Percentiles rank a stretch among this genome's conserved stretches.
These are phyloP conservation scores for Wickerhamiella slavikovae DNA, from an alignment of 805 yeast genomes.

Conservation along the genomic window DNA sequence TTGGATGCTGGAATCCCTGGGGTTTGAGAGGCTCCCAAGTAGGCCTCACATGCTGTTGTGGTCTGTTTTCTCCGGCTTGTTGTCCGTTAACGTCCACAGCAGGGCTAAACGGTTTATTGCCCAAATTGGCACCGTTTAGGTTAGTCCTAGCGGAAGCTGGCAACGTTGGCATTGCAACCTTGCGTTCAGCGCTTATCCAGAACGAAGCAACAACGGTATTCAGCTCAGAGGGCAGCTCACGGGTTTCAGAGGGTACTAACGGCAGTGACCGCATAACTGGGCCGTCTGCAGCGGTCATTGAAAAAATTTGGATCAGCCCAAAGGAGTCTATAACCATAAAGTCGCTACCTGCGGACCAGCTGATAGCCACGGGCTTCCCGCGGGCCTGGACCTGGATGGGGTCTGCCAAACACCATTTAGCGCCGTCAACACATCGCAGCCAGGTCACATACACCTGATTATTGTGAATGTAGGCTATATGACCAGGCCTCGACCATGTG, in stretches of 20 bases:
- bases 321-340: slow-evolving; percentile 55
- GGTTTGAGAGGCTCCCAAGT: slow-evolving; percentile 28
- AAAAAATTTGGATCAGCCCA: slow-evolving; percentile 42
- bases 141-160: no score
- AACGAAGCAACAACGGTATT: slow-evolving; percentile 28
- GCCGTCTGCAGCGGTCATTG: slow-evolving; percentile 9
- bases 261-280: slow-evolving; percentile 8
- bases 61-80: no score
- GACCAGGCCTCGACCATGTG: background rate
- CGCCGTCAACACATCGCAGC: slow-evolving; percentile 56
- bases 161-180: no score
- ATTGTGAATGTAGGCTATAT: slow-evolving; percentile 35
- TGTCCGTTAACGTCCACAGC: no score
- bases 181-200: slow-evolving; percentile 62
- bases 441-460: slow-evolving; percentile 34
- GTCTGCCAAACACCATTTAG: slow-evolving; percentile 54
- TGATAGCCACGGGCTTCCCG: slow-evolving; percentile 20
- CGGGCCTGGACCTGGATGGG: slow-evolving; percentile 23
- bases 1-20: slow-evolving; percentile 46
- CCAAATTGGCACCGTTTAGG: no score
- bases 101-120: no score
- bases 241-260: slow-evolving; percentile 13
- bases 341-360: slow-evolving; percentile 67
- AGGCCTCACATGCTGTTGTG: slow-evolving; percentile 10
- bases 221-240: slow-evolving; percentile 10